These are phyloP conservation scores for Dispira simplex DNA, from an alignment of 192 early-diverging fungal genomes.

Conservation along the genomic window DNA sequence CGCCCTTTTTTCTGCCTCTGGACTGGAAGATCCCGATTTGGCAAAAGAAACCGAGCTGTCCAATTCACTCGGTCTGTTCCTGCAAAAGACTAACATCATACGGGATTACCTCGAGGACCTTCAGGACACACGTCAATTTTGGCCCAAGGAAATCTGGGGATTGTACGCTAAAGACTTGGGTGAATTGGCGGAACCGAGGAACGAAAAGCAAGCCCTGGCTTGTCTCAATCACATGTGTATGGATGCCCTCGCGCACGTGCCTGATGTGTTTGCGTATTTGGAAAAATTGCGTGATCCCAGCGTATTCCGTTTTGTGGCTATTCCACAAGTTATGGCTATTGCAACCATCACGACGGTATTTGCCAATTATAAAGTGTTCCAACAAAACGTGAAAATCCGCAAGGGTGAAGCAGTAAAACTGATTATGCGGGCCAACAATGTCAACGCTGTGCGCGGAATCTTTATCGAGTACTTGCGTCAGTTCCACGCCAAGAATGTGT, in stretches of 20 bases:
- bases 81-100: conserved; percentile 97
- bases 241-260: conserved; percentile 73
- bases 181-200: conserved; percentile 51
- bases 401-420: conserved; percentile 66
- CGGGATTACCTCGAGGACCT: conserved; percentile 91
- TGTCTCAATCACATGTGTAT: conserved; percentile 80
- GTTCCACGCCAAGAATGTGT: conserved; percentile 42
- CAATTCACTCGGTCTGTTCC: conserved; percentile 94
- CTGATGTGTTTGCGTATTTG: conserved; percentile 80
- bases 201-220: conserved; percentile 48
- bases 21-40: conserved; percentile 49
- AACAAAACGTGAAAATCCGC: conserved; percentile 81
- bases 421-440: conserved; percentile 35
- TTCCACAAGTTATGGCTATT: conserved; percentile 99
- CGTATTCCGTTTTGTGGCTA: conserved; percentile 90
- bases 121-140: conserved; percentile 79
- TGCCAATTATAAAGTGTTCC: conserved; percentile 70
- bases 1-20: conserved; percentile 73
- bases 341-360: conserved; percentile 76
- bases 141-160: conserved; percentile 91
- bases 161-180: conserved; percentile 57
- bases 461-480: conserved; percentile 47
- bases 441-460: conserved; percentile 41
- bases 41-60: conserved; percentile 37
- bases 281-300: conserved; percentile 53